phyloP scores from a whole-genome alignment of 805 yeast species.

The Wickerhamomyces rabaulensis region DNA sequence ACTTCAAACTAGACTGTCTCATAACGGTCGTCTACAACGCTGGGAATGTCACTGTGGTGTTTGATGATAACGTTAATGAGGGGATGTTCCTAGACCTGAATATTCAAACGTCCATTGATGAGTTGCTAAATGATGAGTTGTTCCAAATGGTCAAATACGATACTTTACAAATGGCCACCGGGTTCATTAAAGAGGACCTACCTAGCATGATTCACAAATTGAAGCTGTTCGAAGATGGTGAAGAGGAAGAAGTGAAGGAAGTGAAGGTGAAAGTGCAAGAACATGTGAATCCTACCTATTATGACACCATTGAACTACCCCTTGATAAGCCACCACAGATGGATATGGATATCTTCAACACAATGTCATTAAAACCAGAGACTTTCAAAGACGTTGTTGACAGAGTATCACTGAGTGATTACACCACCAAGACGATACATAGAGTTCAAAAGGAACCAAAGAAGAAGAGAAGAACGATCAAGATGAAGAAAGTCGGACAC shows the following conservation, averaged over 20 bases:
- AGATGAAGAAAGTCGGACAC: slow-evolving; percentile 10
- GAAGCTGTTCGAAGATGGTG: background rate
- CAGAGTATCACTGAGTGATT: slow-evolving; percentile 8
- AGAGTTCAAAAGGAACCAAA: background rate
- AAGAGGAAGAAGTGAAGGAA: background rate
- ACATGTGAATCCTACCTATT: background rate
- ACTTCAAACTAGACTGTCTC: slow-evolving; percentile 16
- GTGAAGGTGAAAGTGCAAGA: background rate
- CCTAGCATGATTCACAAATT: slow-evolving; percentile 12
- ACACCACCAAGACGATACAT: background rate
- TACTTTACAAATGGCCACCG: slow-evolving; percentile 14
- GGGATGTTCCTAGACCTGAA: slow-evolving; percentile 21
- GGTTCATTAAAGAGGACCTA: slow-evolving; percentile 18
- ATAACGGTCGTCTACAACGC: slow-evolving; percentile 19
- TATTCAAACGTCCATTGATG: slow-evolving; percentile 22
- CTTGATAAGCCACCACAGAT: background rate
- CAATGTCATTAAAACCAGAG: slow-evolving; percentile 16
- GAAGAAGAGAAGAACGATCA: slow-evolving; percentile 19
- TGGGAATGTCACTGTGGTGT: slow-evolving; percentile 19
- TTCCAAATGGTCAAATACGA: slow-evolving; percentile 18
- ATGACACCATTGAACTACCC: background rate
- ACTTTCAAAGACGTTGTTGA: slow-evolving; percentile 16
- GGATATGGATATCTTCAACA: slow-evolving; percentile 8
- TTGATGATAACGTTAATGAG: slow-evolving; percentile 11
- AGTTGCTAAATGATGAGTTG: slow-evolving; percentile 21